A percentile compares a stretch with the other conserved stretches of the same genome.
phyloP scores from a whole-genome alignment of 2,329 filamentous ascomycete species.

The Diaporthe sp. region DNA sequence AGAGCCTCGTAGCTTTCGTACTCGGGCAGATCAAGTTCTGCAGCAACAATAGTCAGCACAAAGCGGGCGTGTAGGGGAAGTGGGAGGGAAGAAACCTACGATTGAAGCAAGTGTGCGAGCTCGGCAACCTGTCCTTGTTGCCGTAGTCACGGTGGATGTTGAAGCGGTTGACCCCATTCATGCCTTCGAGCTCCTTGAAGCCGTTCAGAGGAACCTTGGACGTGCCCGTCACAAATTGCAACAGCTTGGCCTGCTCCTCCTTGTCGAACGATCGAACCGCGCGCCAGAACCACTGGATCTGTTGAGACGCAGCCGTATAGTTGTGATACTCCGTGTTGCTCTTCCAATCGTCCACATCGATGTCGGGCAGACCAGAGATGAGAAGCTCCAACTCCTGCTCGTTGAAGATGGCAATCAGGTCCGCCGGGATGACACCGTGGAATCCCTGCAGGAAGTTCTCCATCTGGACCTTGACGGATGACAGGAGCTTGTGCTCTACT shows the following conservation, averaged over 20 bases:
- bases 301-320: conserved; percentile 92
- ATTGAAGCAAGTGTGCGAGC: conserved; percentile 99
- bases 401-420: conserved; percentile 97
- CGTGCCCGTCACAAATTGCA: conserved; percentile 98
- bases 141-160: conserved; percentile 99
- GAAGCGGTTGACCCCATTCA: conserved; percentile 98
- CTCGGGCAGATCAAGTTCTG: conserved; percentile 97
- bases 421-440: conserved; percentile 96
- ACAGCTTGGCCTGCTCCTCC: conserved; percentile 95
- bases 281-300: conserved; percentile 99
- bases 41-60: conserved; percentile 34
- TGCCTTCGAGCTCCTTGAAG: conserved; percentile 98
- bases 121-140: conserved; percentile 94
- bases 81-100: conserved; percentile 74
- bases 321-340: conserved; percentile 99
- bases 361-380: conserved; percentile 96
- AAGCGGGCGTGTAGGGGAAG: conserved; percentile 52
- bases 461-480: conserved; percentile 94
- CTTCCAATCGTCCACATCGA: conserved; percentile 99
- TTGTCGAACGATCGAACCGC: conserved; percentile 98
- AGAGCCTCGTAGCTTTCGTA: conserved; percentile 96
- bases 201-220: conserved; percentile 98
- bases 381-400: conserved; percentile 97
- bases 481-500: conserved; percentile 92
- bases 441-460: conserved; percentile 94